A percentile compares a stretch with the other conserved stretches of the same genome.
These are phyloP conservation scores for Aspergillus oerlinghausenensis DNA, from an alignment of 2,329 filamentous ascomycete genomes.

Conservation along the genomic window DNA sequence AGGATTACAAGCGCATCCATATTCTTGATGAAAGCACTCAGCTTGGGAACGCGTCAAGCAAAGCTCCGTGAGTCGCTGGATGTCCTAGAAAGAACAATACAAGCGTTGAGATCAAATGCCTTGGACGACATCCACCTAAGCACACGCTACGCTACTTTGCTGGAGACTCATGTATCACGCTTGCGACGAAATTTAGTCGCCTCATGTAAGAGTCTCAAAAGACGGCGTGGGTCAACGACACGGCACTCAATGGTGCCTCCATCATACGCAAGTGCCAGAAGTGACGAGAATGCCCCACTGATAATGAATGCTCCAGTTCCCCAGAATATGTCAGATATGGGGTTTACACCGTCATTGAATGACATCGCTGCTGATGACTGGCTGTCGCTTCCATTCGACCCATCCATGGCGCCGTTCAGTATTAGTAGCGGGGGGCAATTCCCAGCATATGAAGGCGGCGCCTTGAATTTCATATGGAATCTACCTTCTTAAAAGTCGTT, in stretches of 20 bases:
- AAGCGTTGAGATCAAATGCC: conserved; percentile 45
- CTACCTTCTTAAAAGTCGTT: conserved; percentile 29
- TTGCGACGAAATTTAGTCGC: conserved; percentile 36
- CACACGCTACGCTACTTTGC: conserved; percentile 47
- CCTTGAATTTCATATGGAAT: conserved; percentile 43
- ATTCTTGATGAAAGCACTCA: conserved; percentile 50
- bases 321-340: conserved; percentile 24
- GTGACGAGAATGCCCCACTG: conserved; percentile 18
- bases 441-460: conserved; percentile 37
- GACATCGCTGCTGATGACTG: conserved; percentile 37
- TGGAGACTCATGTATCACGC: conserved; percentile 44
- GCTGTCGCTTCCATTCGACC: conserved; percentile 41
- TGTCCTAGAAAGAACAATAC: conserved; percentile 46
- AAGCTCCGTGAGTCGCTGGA: conserved; percentile 47
- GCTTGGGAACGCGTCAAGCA: conserved; percentile 46
- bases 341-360: conserved; percentile 26
- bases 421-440: conserved; percentile 35
- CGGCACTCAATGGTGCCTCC: conserved; percentile 29
- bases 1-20: conserved; percentile 53
- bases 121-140: conserved; percentile 51
- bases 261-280: conserved; percentile 15
- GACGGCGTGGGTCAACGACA: conserved; percentile 20
- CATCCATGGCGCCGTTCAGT: conserved; percentile 42
- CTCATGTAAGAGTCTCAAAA: conserved; percentile 27
- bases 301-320: conserved; percentile 16